Percentiles rank a stretch among this genome's conserved stretches.
These are phyloP conservation scores for Populus hybrid DNA, from an alignment of 441 rosid species.

Conservation along the genomic window DNA sequence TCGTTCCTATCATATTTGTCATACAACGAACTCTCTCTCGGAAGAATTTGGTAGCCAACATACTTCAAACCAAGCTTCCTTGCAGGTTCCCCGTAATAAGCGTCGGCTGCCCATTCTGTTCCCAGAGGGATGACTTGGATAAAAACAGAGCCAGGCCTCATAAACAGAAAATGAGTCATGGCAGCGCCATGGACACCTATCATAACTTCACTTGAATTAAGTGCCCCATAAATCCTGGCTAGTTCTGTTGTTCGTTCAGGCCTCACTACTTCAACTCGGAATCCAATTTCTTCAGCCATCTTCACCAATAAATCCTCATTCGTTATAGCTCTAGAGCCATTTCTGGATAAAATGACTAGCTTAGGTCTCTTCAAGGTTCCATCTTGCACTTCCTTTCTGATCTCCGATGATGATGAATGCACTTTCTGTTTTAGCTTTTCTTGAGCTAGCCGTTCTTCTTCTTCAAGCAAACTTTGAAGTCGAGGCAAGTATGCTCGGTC, in stretches of 20 bases:
- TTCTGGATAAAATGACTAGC: conserved; percentile 65
- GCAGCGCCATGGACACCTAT: conserved; percentile 97
- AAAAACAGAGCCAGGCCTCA: conserved; percentile 72
- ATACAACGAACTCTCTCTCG: conserved; percentile 75
- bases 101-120: conserved; percentile 92
- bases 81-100: conserved; percentile 89
- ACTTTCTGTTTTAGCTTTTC: conserved; percentile 24
- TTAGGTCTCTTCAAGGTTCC: conserved; percentile 43
- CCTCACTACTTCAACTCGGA: conserved; percentile 53
- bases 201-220: conserved; percentile 83
- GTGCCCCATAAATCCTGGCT: conserved; percentile 56
- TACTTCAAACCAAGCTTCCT: conserved; percentile 80
- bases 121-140: conserved; percentile 88
- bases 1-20: conserved; percentile 46
- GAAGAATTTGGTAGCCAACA: conserved; percentile 54
- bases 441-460: conserved; percentile 42
- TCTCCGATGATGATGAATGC: conserved; percentile 13
- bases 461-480: conserved; percentile 45
- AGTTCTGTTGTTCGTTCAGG: conserved; percentile 64
- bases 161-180: conserved; percentile 92
- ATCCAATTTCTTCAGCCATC: conserved; percentile 66
- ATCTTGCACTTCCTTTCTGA: conserved; percentile 12
- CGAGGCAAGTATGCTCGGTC: conserved; percentile 64
- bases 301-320: conserved; percentile 64
- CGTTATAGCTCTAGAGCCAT: conserved; percentile 66